Evolutionary conservation across 805 yeast species (phyloP).

Genomic region (Ogataea degrootiae): DNA sequence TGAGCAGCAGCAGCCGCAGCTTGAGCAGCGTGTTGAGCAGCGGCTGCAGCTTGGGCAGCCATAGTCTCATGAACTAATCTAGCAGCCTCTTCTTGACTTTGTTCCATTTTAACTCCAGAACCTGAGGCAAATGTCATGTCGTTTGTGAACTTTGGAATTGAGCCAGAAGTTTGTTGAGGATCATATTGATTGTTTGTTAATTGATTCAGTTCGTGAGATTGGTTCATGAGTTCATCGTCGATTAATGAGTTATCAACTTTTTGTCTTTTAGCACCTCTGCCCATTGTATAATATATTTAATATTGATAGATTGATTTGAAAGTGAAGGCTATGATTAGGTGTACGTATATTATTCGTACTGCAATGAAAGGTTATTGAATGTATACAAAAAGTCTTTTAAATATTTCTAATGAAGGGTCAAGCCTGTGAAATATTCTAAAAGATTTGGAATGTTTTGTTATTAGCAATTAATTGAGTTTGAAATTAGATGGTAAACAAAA

Average conservation of each 20-base stretch:
- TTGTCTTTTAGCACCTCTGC: conserved; percentile 17
- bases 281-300: conserved; percentile 4
- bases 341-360: no score
- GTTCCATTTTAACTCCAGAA: background rate
- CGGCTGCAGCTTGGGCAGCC: conserved; percentile 20
- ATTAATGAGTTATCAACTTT: conserved; percentile 20
- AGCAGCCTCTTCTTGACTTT: conserved; percentile 9
- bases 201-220: conserved; percentile 15
- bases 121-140: conserved; percentile 7
- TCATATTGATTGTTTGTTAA: conserved; percentile 12
- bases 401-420: no score
- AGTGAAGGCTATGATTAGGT: background rate
- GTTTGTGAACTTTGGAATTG: conserved; percentile 19
- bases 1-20: conserved; percentile 19
- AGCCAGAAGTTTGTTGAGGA: conserved; percentile 15
- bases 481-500: no score
- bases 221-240: conserved; percentile 21
- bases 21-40: conserved; percentile 8
- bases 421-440: no score
- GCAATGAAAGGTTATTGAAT: no score
- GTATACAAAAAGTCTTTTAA: no score
- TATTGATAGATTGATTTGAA: background rate
- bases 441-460: no score
- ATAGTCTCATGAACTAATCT: conserved; percentile 17
- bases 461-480: no score